Percentiles rank a stretch among this genome's conserved stretches.
phyloP scores from a whole-genome alignment of 31 red algal genomes.

The Endocladia muricata region DNA sequence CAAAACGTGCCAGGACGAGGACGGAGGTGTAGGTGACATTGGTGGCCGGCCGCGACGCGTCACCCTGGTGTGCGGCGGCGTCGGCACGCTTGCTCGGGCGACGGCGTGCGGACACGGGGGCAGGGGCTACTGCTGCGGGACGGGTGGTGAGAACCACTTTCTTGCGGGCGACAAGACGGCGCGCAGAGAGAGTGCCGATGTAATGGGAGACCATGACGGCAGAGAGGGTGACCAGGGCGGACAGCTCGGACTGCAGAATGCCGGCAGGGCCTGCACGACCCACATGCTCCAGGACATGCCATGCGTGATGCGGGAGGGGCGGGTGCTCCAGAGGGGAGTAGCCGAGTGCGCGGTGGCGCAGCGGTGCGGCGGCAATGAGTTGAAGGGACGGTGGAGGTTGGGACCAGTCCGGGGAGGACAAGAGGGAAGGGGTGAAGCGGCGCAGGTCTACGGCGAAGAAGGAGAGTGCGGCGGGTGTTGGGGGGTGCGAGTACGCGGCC shows the following conservation, averaged over 20 bases:
- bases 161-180: constrained; percentile 41
- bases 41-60: not conserved
- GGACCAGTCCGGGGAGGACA: constrained; percentile 22
- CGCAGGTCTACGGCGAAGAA: constrained; percentile 39
- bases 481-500: not conserved
- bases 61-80: not conserved
- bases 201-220: constrained; percentile 68
- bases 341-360: constrained; percentile 50
- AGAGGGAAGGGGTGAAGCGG: constrained; percentile 11
- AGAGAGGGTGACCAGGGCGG: constrained; percentile 14
- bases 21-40: constrained; percentile 60
- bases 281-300: constrained; percentile 30
- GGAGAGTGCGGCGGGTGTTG: constrained; percentile 11
- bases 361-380: constrained; percentile 23
- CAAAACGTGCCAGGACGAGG: constrained; percentile 41
- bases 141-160: constrained; percentile 53
- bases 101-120: not conserved
- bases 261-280: constrained; percentile 36
- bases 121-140: not conserved
- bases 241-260: constrained; percentile 48
- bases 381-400: not conserved
- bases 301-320: constrained; percentile 8
- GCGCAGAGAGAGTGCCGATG: constrained; percentile 25
- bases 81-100: not conserved
- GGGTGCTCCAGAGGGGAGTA: constrained; percentile 42